Percentiles rank a stretch among this genome's conserved stretches.
Evolutionary conservation across 2,329 filamentous ascomycete genomes (phyloP).

Genomic region (Albifimbria verrucaria): DNA sequence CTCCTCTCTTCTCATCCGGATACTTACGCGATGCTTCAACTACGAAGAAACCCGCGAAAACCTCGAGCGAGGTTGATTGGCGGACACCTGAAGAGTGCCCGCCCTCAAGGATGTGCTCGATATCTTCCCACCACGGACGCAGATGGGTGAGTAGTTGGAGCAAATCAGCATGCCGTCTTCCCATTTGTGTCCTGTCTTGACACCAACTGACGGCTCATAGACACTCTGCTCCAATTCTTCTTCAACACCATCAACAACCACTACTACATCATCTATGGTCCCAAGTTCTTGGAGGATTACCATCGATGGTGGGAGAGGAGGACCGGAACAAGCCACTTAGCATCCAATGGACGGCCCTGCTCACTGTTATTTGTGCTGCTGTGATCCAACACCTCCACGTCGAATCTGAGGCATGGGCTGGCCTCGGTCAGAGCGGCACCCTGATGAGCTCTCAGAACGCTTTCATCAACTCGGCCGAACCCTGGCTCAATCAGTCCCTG

Average conservation of each 20-base stretch:
- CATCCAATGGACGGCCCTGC: constrained; percentile 25
- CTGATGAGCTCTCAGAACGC: constrained; percentile 18
- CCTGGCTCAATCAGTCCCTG: constrained; percentile 20
- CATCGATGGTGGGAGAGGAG: constrained; percentile 26
- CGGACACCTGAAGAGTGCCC: constrained; percentile 5
- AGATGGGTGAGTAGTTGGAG: constrained; percentile 19
- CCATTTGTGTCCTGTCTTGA: background rate
- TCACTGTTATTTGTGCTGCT: constrained; percentile 25
- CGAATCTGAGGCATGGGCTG: constrained; percentile 6
- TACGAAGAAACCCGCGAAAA: background rate
- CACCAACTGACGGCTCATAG: constrained; percentile 9
- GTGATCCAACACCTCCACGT: constrained; percentile 23
- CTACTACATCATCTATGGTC: constrained; percentile 30
- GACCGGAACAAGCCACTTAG: constrained; percentile 14
- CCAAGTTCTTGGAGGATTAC: constrained; percentile 24
- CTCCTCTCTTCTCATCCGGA: background rate
- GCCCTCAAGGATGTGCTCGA: constrained; percentile 18
- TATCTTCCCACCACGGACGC: constrained; percentile 18
- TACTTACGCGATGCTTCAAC: background rate
- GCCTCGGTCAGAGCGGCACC: background rate
- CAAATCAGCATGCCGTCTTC: background rate
- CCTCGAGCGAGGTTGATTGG: constrained; percentile 2
- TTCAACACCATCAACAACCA: constrained; percentile 27
- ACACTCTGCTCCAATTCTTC: constrained; percentile 24
- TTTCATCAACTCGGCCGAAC: constrained; percentile 21